Evolutionary conservation across 163 green algal genomes (phyloP), one percentile per base, ranked within the genome.

Genomic region (Scenedesmus sp.): DNA sequence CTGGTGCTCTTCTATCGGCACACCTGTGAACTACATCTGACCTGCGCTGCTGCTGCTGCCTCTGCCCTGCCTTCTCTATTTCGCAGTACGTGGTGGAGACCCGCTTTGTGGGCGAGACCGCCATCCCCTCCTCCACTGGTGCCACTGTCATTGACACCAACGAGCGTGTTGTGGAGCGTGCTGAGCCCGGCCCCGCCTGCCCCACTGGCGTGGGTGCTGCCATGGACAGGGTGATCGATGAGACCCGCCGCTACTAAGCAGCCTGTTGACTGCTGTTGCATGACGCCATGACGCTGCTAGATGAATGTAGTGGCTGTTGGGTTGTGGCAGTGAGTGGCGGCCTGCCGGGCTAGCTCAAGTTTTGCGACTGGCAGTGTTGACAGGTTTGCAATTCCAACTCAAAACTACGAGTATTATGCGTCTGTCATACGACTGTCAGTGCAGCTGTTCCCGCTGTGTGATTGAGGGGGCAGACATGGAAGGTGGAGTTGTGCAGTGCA

Each of bases 1-100:
- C 59, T 13, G 59, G 59, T 64, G 59, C 6, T 13, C 7, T 64
- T 9, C 59, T 64, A 64, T 64, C 59, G 9, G 34, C 9, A 64
- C 8, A 10, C 59, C 1, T 73, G 62, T 18, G 10, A 73, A 73
- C 9, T 23, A 23, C 3, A 1, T 0, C 12, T 73, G 1, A 73
- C 62, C 10, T 20, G 9, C 10, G 0, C 12, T 64, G 62, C 62
- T 20, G 9, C 10, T 20, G 9, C 10, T 20, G 3, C 3, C 16
- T 26, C 66, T 1, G 5, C 23, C 13, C 34, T n/a, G 3, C 12
- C 26, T n/a, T 59, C 26, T 9, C 34, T 16, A 6, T 54, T 2
- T 82, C 55, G 82, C 82, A 92, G 81, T 92, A 92, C 59, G 88
- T 88, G 88, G 88, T 92, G 52, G 89, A 92, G 82, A 92, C 89